Conservation (phyloP, 805 yeast species). For the Schwanniomyces sp. region DNA sequence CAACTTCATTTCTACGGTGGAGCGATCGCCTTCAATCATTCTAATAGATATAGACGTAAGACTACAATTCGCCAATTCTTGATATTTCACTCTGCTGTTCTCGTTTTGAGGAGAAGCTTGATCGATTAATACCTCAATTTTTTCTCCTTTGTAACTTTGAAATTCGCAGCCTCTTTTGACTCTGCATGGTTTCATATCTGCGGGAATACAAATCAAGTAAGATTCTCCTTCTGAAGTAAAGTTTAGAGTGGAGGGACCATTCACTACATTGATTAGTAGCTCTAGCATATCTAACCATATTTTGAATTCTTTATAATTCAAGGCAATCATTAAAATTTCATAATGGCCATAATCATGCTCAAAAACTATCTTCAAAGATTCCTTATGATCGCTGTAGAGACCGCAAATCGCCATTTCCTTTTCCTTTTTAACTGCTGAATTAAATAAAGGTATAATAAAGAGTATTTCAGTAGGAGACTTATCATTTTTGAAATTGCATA, state of each 20-base stretch:
- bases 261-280: conserved; percentile 20
- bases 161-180: conserved; percentile 3
- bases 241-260: conserved; percentile 24
- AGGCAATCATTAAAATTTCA: conserved; percentile 44
- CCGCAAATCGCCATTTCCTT: conserved; percentile 26
- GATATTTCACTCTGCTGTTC: too few species aligned
- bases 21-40: not conserved
- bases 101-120: too few species aligned
- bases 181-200: conserved; percentile 16
- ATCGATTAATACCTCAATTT: not conserved
- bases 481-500: conserved; percentile 18
- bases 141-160: not conserved
- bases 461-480: conserved; percentile 30
- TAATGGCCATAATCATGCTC: conserved; percentile 41
- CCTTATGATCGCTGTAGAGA: conserved; percentile 26
- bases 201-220: conserved; percentile 14
- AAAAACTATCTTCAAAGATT: conserved; percentile 45
- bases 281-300: conserved; percentile 40
- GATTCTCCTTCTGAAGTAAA: conserved; percentile 8
- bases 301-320: conserved; percentile 29
- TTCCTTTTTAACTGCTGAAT: conserved; percentile 21
- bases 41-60: not conserved
- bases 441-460: conserved; percentile 50
- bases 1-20: conserved; percentile 6
- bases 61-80: not conserved